Evolutionary conservation across 1,284 basidiomycete species (phyloP), one percentile per base, ranked within the genome.

Genomic region (Macrocybe sp.): DNA sequence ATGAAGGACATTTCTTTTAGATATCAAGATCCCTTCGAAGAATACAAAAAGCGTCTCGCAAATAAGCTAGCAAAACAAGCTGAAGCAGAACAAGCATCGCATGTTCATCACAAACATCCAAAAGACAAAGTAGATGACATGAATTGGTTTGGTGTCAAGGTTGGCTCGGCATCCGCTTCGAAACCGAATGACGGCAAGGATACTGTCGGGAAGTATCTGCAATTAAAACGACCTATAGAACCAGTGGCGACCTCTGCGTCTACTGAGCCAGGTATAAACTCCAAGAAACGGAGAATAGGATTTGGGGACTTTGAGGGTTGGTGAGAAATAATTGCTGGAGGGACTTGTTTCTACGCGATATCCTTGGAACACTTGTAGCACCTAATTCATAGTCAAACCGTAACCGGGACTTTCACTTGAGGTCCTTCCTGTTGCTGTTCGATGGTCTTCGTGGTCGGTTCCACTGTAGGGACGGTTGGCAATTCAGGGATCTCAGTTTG

Each of bases 1-100:
- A 40, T 41, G 55, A 38, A 44, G 46, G 30, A 16, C 48, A 29
- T 39, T 44, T 48, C 33, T 4, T 36, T 44, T 52, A 89, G 85
- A 42, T 85, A 87, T 57, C 85, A 90, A 66, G 90, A 93, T 62
- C 91, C 90, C 0, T 93, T 92, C 54, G 85, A 92, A 46, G 85
- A 86, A 33, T 92, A 92, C 64, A 90, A 91, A 59, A 73, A 69
- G 9, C 81, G 89, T 7, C 75, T 89, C 11, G 77, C 79, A 29
- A 89, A 85, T 60, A 88, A 87, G 55, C 72, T 91, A 2, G 82
- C 85, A 1, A 78, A 75, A 54, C 78, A 79, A 56, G 78, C 78
- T n/a, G 81, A 81, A 49, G 73, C 74, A 1, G 74, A 74, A 46
- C 81, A 81, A 50, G 70, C 70, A 1, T 71, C 74, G 45, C 73